Evolutionary conservation across 768 basidiomycete species (phyloP), one percentile per base, ranked within the genome.

Genomic region (Suillus fuscotomentosus): DNA sequence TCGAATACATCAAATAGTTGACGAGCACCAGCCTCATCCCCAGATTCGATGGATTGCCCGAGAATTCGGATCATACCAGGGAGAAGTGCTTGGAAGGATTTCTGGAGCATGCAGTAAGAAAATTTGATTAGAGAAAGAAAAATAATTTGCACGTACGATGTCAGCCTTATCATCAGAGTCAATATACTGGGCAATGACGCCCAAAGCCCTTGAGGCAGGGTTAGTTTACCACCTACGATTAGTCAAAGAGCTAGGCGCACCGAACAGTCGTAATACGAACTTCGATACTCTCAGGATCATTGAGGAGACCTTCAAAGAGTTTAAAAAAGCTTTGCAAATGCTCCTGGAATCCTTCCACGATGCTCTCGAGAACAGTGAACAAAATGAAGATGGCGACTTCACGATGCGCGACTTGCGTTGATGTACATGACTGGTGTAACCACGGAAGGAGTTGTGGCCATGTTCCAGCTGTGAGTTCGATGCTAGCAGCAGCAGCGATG

Each of bases 1-100:
- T 99, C 97, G 67, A 99, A 84, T 36, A 98, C 94, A 73, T 99
- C 97, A 72, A 98, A 97, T 31, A 95, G 82, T 71, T 96, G 88
- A 68, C 95, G 88, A 54, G 94, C 92, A 61, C 88, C 88, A 42
- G 83, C 82, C 72, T 95, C 94, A 71, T 98, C 91, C 42, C 84
- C 86, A 42, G 84, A 75, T 68, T 92, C 91, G 8, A 99, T 86
- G 45, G 88, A 84, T 76, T 94, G 90, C 5, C 90, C 90, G 45
- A 98, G 88, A 59, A 98, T 95, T 64, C 86, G 83, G 60, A 99
- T 91, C 85, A 99, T 96, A 34, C 81, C 79, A 39, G 95, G 95
- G 54, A 99, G 85, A 47, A 97, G 84, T 7, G 77, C 77, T 82
- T 97, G 97, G 83, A 95, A 95, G 1, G 90, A 81, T 83, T 88